Percentiles rank a stretch among this genome's conserved stretches.
Evolutionary conservation across 2,329 filamentous ascomycete genomes (phyloP).

Genomic region (Fusarium irregulare): DNA sequence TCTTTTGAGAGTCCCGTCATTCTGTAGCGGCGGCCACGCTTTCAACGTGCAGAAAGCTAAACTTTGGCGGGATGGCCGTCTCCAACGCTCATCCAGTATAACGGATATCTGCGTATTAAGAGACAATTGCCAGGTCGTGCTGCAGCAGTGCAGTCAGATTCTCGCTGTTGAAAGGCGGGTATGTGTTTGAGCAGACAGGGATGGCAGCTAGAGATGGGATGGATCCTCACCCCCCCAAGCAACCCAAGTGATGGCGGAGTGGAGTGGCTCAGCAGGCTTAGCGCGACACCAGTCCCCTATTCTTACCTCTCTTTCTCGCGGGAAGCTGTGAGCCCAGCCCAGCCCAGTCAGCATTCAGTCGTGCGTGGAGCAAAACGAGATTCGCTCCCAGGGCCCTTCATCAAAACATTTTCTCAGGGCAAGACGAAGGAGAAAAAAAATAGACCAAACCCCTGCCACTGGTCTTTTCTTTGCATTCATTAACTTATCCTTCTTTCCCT

Average conservation of each 20-base stretch:
- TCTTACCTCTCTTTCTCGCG: constrained; percentile 36
- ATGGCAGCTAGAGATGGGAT: constrained; percentile 35
- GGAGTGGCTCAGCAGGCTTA: constrained; percentile 49
- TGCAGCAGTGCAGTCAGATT: constrained; percentile 20
- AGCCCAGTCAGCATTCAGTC: not conserved
- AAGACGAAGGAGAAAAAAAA: constrained; percentile 31
- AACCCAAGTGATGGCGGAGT: constrained; percentile 42
- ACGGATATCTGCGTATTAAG: constrained; percentile 5
- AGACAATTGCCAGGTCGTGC: not conserved
- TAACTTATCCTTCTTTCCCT: constrained; percentile 39
- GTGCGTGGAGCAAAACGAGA: constrained; percentile 44
- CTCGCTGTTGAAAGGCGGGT: constrained; percentile 23
- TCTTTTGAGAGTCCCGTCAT: not conserved
- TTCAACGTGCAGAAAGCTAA: constrained; percentile 19
- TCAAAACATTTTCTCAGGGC: constrained; percentile 45
- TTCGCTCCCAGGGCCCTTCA: constrained; percentile 43
- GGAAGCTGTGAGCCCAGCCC: constrained; percentile 36
- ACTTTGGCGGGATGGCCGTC: constrained; percentile 29
- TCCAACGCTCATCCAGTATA: constrained; percentile 16
- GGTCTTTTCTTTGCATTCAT: constrained; percentile 41
- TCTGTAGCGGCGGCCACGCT: constrained; percentile 2
- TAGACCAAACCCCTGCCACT: constrained; percentile 38
- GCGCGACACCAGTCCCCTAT: constrained; percentile 48
- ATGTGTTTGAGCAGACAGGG: constrained; percentile 33
- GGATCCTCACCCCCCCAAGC: constrained; percentile 42